Evolutionary conservation across 2,329 filamentous ascomycete genomes (phyloP).

Genomic region (Aspergillus sp.): DNA sequence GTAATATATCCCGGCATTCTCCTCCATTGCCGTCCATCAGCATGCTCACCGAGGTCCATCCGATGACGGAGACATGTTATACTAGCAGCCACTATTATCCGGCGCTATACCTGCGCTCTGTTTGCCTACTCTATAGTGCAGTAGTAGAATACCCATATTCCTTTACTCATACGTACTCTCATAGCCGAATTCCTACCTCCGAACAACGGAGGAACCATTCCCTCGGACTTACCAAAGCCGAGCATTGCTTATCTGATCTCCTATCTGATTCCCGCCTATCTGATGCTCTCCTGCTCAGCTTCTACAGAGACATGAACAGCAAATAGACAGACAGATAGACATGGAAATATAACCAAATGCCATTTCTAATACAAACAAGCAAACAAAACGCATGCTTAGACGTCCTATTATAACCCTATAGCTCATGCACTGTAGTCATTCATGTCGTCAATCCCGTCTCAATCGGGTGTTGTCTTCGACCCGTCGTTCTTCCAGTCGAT

Average conservation of each 20-base stretch:
- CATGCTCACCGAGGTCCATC: constrained; percentile 8
- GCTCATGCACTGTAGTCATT: constrained; percentile 6
- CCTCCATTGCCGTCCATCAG: not conserved
- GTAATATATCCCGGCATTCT: too few relatives aligned
- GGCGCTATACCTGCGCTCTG: not conserved
- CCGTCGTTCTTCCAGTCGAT: constrained; percentile 26
- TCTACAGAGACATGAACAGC: too few relatives aligned
- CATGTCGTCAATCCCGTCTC: constrained; percentile 15
- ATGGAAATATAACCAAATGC: too few relatives aligned
- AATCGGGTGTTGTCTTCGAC: not conserved
- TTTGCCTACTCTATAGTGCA: too few relatives aligned
- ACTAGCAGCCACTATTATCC: not conserved
- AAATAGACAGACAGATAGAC: too few relatives aligned
- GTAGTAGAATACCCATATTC: not conserved
- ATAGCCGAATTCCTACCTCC: constrained; percentile 6
- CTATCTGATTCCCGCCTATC: not conserved
- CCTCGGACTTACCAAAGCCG: not conserved
- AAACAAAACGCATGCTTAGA: too few relatives aligned
- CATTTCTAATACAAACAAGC: too few relatives aligned
- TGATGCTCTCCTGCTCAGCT: not conserved
- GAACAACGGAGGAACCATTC: constrained; percentile 12
- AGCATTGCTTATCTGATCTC: not conserved
- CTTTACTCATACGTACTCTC: not conserved
- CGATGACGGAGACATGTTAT: constrained; percentile 16
- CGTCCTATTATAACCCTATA: too few relatives aligned